A percentile compares a stretch with the other conserved stretches of the same genome.
Conservation (phyloP, 257 asterid species). For the Solanum sejunctum region DNA sequence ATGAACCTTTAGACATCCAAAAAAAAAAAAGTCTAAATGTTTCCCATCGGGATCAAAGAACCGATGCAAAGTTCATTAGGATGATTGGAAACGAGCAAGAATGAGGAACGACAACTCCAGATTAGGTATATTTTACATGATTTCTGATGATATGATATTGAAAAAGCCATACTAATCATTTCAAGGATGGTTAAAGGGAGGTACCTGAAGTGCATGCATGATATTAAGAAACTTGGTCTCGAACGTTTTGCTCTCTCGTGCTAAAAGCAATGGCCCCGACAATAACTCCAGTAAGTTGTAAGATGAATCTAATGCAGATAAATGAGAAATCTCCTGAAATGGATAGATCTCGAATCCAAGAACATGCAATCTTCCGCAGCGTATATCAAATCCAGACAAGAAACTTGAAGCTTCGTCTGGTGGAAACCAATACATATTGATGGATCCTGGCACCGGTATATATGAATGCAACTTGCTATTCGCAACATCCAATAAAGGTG, state of each 20-base stretch:
- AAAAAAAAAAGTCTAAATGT: no score
- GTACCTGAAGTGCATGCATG: conserved; percentile 85
- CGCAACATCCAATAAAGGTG: conserved; percentile 10
- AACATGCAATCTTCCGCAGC: conserved; percentile 56
- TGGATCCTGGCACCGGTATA: conserved; percentile 51
- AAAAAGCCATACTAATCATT: neutral
- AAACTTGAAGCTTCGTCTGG: conserved; percentile 60
- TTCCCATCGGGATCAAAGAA: neutral
- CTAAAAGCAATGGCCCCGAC: conserved; percentile 39
- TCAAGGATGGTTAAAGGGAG: neutral
- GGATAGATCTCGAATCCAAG: conserved; percentile 53
- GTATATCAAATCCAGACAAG: conserved; percentile 65
- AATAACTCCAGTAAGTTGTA: conserved; percentile 25
- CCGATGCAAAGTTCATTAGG: neutral
- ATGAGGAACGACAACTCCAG: neutral
- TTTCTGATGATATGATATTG: neutral
- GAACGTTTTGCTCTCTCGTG: conserved; percentile 32
- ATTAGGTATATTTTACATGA: neutral
- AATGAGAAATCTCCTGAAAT: conserved; percentile 1
- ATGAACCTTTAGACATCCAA: no score
- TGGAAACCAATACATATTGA: conserved; percentile 89
- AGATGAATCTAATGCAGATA: conserved; percentile 21
- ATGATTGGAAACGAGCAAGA: neutral
- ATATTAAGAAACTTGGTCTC: conserved; percentile 43
- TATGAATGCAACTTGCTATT: conserved; percentile 10